Evolutionary conservation across 2,329 filamentous ascomycete species (phyloP).

Genomic region (Xylariales sp.): DNA sequence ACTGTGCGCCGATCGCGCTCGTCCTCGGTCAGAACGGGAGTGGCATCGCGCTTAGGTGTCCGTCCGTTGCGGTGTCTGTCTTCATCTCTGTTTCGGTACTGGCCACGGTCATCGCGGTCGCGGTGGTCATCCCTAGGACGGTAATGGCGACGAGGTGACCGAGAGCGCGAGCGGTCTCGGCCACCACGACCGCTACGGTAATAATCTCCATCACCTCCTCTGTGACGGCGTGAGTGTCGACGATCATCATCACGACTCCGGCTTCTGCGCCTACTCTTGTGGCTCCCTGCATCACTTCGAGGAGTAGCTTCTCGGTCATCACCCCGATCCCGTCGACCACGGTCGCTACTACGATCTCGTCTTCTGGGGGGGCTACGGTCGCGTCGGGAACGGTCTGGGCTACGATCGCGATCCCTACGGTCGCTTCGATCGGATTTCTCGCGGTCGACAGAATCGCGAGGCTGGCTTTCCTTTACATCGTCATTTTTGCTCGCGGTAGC

Average conservation of each 20-base stretch:
- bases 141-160: conserved; percentile 74
- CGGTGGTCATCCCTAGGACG: conserved; percentile 67
- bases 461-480: conserved; percentile 60
- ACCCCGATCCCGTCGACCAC: conserved; percentile 65
- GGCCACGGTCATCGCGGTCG: conserved; percentile 62
- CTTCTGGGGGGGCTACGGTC: conserved; percentile 64
- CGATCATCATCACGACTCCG: conserved; percentile 81
- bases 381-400: conserved; percentile 64
- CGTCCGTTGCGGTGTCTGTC: conserved; percentile 54
- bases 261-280: conserved; percentile 84
- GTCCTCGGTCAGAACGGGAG: conserved; percentile 87
- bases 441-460: conserved; percentile 67
- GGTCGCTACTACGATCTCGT: conserved; percentile 65
- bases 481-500: conserved; percentile 75
- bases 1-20: conserved; percentile 97
- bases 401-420: conserved; percentile 60
- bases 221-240: conserved; percentile 78
- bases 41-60: conserved; percentile 60
- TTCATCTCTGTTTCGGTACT: conserved; percentile 67
- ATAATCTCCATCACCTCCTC: conserved; percentile 75
- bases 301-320: conserved; percentile 74
- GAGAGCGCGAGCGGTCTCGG: conserved; percentile 75
- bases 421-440: conserved; percentile 65
- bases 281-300: conserved; percentile 80
- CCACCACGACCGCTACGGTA: conserved; percentile 70